These are phyloP conservation scores for Chaetoscypha palmicola DNA, from an alignment of 2,329 filamentous ascomycete genomes.

Conservation along the genomic window DNA sequence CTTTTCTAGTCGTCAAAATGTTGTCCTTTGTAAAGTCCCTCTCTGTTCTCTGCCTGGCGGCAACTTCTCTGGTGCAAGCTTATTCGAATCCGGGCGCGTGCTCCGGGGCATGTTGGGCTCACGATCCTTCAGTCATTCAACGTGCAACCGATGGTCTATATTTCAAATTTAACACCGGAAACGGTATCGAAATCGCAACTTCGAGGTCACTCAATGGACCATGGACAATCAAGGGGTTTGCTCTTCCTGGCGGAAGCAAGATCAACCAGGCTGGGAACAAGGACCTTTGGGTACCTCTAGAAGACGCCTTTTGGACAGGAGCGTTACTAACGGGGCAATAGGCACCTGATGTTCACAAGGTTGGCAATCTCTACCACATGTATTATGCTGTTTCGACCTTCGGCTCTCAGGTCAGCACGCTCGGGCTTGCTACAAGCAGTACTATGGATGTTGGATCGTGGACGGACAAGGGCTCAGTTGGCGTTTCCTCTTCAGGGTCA, in stretches of 20 bases:
- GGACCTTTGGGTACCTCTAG: conserved; percentile 34
- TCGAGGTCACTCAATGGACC: conserved; percentile 34
- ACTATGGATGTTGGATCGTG: conserved; percentile 48
- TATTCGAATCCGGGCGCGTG: conserved; percentile 31
- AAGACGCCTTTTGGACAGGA: neutral
- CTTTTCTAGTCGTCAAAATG: neutral
- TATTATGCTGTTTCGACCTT: conserved; percentile 53
- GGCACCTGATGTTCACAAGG: conserved; percentile 55
- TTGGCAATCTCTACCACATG: conserved; percentile 54
- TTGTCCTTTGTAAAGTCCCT: neutral
- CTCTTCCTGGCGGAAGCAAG: conserved; percentile 31
- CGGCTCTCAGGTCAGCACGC: conserved; percentile 45
- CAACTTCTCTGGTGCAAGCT: neutral
- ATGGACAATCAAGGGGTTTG: conserved; percentile 36
- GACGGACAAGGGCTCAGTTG: conserved; percentile 51
- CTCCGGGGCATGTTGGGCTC: conserved; percentile 35
- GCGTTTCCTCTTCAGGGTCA: conserved; percentile 39
- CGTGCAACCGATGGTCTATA: conserved; percentile 36
- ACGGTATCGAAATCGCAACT: conserved; percentile 35
- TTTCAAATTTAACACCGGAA: conserved; percentile 37
- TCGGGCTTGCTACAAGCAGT: conserved; percentile 39
- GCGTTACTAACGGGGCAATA: conserved; percentile 23
- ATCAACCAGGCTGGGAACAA: conserved; percentile 33
- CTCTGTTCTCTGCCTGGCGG: neutral
- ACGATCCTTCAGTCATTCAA: conserved; percentile 37